Base-by-base conservation (phyloP, 345 rosid genomes). In the Aquilaria sinensis region DNA sequence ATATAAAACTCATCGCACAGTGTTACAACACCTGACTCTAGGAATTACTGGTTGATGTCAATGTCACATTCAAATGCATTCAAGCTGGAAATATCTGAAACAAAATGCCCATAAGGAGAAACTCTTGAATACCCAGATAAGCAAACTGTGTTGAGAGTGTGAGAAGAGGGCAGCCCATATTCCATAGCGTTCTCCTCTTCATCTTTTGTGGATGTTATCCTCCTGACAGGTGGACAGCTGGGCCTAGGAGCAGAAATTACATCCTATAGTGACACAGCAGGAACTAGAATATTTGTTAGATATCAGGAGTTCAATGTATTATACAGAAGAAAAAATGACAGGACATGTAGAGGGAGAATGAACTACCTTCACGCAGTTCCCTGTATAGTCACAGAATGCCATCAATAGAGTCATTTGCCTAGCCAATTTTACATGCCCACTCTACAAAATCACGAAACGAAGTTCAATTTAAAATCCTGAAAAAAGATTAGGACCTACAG, bases 161-260 rank as follows among this genome's bases (percentile, higher is more conserved):
- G 99, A 37, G 99, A 94, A 74, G 99, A 94, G 75, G 99, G 97
- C 81, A 94, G 74, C 61, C 99, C 99, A 78, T 88, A 88, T 73
- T 94, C 99, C 89, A 91, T 56, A 14, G 99, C 96, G 77, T 94
- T 88, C 1, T 94, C 97, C 87, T 83, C 83, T 77, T 94, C 99
- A 68, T 94, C 97, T 78, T 87, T 85, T 3, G 99, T 94, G 5
- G 96, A 88, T 1, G 91, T 85, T 57, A 94, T 67, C 69, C 96
- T 82, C 77, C 87, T 81, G 62, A 88, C 91, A 3, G 97, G 96
- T n/a, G 99, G 99, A 55, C 85, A 88, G 64, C 77, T 75, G 3
- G 99, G 99, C 62, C 99, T 75, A 62, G 99, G 96, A 75, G 97
- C 99, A 65, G 99, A 94, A 56, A 94, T 70, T 48, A 80, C 85